phyloP scores from a whole-genome alignment of 1,284 basidiomycete genomes.

The Irpex rosettiformis region DNA sequence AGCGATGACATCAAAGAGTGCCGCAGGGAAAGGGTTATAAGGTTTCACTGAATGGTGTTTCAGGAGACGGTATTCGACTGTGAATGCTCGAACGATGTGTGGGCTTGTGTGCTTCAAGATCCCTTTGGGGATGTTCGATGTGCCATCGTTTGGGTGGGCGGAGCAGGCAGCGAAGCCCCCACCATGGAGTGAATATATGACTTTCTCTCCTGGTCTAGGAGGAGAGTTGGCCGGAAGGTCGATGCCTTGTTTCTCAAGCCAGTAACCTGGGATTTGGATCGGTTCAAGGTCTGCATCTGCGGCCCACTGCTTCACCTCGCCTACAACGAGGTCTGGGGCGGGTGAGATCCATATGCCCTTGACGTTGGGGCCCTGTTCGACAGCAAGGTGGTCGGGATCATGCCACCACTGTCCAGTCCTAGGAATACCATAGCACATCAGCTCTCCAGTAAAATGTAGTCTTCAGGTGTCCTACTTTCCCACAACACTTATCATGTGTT shows the following conservation, averaged over 20 bases:
- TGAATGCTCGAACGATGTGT: constrained; percentile 28
- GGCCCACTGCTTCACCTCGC: constrained; percentile 43
- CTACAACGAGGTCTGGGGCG: constrained; percentile 40
- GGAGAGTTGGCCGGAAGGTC: constrained; percentile 30
- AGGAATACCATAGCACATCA: background rate
- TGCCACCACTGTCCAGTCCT: background rate
- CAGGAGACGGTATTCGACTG: constrained; percentile 32
- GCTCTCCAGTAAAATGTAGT: background rate
- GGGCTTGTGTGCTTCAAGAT: constrained; percentile 17
- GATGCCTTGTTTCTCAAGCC: constrained; percentile 42
- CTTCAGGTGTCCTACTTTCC: background rate
- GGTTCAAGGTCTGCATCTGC: constrained; percentile 36
- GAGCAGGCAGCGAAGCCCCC: constrained; percentile 40
- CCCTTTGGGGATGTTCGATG: constrained; percentile 20
- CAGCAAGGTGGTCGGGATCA: constrained; percentile 1
- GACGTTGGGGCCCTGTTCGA: constrained; percentile 2
- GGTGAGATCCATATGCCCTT: constrained; percentile 45
- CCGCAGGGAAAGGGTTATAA: constrained; percentile 41
- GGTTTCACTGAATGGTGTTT: constrained; percentile 17
- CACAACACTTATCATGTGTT: background rate
- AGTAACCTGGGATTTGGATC: constrained; percentile 51
- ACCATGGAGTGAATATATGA: constrained; percentile 50
- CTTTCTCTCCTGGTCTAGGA: constrained; percentile 44
- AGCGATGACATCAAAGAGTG: constrained; percentile 44
- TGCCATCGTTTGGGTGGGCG: constrained; percentile 21